A percentile compares a stretch with the other conserved stretches of the same genome.
Evolutionary conservation across 73 alveolate species (phyloP).

Genomic region (Diophrys appendiculata): DNA sequence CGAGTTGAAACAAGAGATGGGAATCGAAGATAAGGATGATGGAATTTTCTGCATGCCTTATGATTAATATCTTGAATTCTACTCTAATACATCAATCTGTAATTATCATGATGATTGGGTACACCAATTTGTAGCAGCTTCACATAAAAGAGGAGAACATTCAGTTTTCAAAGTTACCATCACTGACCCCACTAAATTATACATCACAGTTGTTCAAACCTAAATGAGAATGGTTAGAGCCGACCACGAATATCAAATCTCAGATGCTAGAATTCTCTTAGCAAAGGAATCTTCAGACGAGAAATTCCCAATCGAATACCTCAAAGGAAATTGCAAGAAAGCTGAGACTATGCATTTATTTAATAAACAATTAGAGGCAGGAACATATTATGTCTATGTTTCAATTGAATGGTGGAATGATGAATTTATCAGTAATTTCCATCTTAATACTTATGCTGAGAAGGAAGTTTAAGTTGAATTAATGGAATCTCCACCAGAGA

Average conservation of each 20-base stretch:
- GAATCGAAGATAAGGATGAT: slow-evolving; percentile 80
- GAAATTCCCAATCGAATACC: background rate
- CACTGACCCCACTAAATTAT: slow-evolving; percentile 1
- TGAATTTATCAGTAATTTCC: slow-evolving; percentile 12
- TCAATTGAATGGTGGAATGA: slow-evolving; percentile 48
- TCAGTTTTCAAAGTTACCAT: slow-evolving; percentile 5
- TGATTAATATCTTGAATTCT: slow-evolving; percentile 75
- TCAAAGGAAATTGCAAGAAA: slow-evolving; percentile 36
- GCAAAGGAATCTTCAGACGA: slow-evolving; percentile 5
- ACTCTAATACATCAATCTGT: slow-evolving; percentile 71
- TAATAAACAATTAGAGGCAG: slow-evolving; percentile 15
- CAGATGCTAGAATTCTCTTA: slow-evolving; percentile 5
- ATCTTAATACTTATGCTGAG: slow-evolving; percentile 31
- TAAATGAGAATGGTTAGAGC: background rate
- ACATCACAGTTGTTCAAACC: slow-evolving; percentile 15
- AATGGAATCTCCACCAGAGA: no score
- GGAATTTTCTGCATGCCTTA: slow-evolving; percentile 86
- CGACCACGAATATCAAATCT: background rate
- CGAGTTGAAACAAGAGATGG: slow-evolving; percentile 73
- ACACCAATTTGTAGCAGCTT: slow-evolving; percentile 34
- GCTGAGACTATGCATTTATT: slow-evolving; percentile 22
- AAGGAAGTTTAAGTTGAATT: no score
- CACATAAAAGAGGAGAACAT: background rate
- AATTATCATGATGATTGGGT: slow-evolving; percentile 61
- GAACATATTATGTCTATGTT: slow-evolving; percentile 34